These are phyloP conservation scores for Coniosporium tulheliwenetii DNA, from an alignment of 2,329 filamentous ascomycete genomes.

Conservation along the genomic window DNA sequence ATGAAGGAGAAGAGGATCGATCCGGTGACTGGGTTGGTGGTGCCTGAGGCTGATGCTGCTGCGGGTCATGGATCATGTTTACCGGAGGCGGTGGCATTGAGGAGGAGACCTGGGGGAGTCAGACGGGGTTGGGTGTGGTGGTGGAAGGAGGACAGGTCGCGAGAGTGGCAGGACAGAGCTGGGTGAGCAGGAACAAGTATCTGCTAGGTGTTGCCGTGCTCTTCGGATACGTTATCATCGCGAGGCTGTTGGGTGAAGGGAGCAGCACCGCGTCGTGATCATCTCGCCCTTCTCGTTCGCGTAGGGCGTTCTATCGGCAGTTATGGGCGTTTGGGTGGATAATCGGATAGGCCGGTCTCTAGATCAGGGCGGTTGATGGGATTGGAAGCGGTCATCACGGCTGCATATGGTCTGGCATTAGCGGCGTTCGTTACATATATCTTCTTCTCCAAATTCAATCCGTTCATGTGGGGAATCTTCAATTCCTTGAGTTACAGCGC, in stretches of 20 bases:
- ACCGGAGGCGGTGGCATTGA: conserved; percentile 46
- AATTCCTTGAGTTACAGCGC: too few relatives aligned
- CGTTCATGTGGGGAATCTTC: too few relatives aligned
- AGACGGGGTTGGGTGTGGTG: conserved; percentile 40
- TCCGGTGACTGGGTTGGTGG: conserved; percentile 51
- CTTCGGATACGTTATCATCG: conserved; percentile 71
- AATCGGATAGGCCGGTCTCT: too few relatives aligned
- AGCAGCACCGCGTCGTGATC: neutral
- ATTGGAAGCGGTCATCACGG: too few relatives aligned
- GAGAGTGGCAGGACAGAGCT: conserved; percentile 65
- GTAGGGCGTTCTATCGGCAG: too few relatives aligned
- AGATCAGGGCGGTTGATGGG: too few relatives aligned
- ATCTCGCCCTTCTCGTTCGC: too few relatives aligned
- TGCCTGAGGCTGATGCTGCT: conserved; percentile 29
- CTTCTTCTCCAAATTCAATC: too few relatives aligned
- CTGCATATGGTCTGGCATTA: too few relatives aligned
- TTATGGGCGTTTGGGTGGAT: too few relatives aligned
- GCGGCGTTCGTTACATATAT: too few relatives aligned
- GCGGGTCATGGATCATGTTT: conserved; percentile 39
- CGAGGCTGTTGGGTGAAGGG: conserved; percentile 50
- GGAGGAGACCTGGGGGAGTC: conserved; percentile 45
- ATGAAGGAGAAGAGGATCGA: conserved; percentile 76
- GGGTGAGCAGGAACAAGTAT: conserved; percentile 67
- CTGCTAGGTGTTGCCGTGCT: conserved; percentile 53
- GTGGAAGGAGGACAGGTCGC: conserved; percentile 67